Evolutionary conservation across 1,284 basidiomycete species (phyloP).

Genomic region (Austropuccinia psidii): DNA sequence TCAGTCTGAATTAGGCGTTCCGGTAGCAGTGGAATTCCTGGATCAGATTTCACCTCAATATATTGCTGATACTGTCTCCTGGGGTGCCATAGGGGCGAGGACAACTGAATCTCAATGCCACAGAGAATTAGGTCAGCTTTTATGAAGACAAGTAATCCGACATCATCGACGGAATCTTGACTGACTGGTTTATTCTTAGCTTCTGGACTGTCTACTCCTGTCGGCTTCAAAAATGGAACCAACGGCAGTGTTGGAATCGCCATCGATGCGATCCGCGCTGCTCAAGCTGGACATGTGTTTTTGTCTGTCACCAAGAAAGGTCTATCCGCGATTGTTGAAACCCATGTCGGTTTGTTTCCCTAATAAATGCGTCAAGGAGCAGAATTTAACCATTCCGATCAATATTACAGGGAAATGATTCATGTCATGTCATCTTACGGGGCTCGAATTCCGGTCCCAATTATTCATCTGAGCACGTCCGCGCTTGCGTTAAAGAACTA

Average conservation of each 20-base stretch:
- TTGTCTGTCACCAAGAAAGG: conserved; percentile 96
- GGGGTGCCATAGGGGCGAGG: conserved; percentile 96
- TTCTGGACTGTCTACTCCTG: conserved; percentile 72
- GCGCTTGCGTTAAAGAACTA: conserved; percentile 62
- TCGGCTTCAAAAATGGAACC: conserved; percentile 86
- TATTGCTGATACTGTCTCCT: conserved; percentile 88
- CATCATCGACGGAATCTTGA: neutral
- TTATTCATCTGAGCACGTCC: conserved; percentile 66
- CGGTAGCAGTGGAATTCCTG: conserved; percentile 49
- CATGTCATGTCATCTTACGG: conserved; percentile 87
- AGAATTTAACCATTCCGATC: neutral
- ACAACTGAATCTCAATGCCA: conserved; percentile 97
- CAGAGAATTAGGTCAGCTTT: conserved; percentile 54
- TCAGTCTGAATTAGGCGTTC: conserved; percentile 48
- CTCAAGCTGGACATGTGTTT: conserved; percentile 88
- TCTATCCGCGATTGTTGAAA: conserved; percentile 51
- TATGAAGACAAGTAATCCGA: neutral
- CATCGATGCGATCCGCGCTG: conserved; percentile 91
- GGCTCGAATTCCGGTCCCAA: conserved; percentile 84
- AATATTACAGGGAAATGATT: conserved; percentile 50
- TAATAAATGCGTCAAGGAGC: conserved; percentile 39
- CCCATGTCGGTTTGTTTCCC: conserved; percentile 42
- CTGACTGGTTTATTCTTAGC: conserved; percentile 1
- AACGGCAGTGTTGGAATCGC: conserved; percentile 56
- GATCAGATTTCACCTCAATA: conserved; percentile 86